Percentiles rank a stretch among this genome's conserved stretches.
phyloP scores from a whole-genome alignment of 2,329 filamentous ascomycete species.

The Apiospora koreana region DNA sequence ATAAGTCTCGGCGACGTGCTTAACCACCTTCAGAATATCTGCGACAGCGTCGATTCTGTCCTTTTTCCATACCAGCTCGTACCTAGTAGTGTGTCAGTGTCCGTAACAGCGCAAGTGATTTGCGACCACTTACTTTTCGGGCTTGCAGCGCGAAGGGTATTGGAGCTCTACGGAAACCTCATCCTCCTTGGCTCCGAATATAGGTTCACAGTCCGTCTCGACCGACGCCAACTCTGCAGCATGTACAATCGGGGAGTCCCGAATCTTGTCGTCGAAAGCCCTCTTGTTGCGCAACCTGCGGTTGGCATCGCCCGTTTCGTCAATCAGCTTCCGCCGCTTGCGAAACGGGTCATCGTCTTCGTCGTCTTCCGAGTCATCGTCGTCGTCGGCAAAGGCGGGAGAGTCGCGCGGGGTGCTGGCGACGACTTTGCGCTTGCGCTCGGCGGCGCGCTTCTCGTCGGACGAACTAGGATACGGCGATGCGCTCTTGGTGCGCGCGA shows the following conservation, averaged over 20 bases:
- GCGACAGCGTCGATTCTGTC: slow-evolving; percentile 78
- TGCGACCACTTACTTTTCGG: slow-evolving; percentile 59
- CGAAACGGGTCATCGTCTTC: slow-evolving; percentile 54
- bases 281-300: slow-evolving; percentile 47
- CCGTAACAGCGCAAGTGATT: slow-evolving; percentile 19
- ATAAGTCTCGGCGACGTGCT: slow-evolving; percentile 73
- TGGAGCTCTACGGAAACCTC: slow-evolving; percentile 69
- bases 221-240: slow-evolving; percentile 58
- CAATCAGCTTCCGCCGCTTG: slow-evolving; percentile 47
- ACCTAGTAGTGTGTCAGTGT: slow-evolving; percentile 42
- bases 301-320: slow-evolving; percentile 47
- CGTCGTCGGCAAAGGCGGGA: slow-evolving; percentile 50
- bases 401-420: slow-evolving; percentile 39
- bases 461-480: slow-evolving; percentile 36
- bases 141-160: slow-evolving; percentile 75
- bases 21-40: slow-evolving; percentile 71
- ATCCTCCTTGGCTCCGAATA: slow-evolving; percentile 50
- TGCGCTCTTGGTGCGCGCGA: slow-evolving; percentile 39
- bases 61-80: slow-evolving; percentile 75
- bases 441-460: slow-evolving; percentile 29
- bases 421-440: slow-evolving; percentile 51
- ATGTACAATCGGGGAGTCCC: slow-evolving; percentile 54
- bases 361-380: slow-evolving; percentile 49
- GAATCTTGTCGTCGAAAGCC: slow-evolving; percentile 45
- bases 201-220: slow-evolving; percentile 51